Conservation (phyloP, 1,284 basidiomycete species). For the Leccinum solheimii region DNA sequence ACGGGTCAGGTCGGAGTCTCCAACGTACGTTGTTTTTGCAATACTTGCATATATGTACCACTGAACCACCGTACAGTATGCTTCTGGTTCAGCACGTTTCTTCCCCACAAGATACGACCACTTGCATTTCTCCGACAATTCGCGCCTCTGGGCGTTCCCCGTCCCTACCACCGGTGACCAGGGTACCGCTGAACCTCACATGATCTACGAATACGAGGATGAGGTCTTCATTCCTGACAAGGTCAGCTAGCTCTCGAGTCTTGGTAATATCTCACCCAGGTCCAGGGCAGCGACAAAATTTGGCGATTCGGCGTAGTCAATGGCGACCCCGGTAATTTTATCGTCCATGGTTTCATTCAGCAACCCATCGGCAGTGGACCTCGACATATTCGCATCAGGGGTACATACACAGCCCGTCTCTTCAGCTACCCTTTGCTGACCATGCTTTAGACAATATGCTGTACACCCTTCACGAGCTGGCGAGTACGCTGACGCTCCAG, state of each 20-base stretch:
- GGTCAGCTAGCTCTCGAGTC: constrained; percentile 37
- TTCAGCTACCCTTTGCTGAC: not conserved
- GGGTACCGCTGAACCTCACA: constrained; percentile 60
- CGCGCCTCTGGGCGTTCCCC: constrained; percentile 55
- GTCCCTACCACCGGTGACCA: constrained; percentile 34
- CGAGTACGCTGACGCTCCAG: constrained; percentile 65
- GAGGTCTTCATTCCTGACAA: constrained; percentile 68
- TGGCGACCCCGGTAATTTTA: constrained; percentile 43
- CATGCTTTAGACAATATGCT: constrained; percentile 49
- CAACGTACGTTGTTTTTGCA: constrained; percentile 43
- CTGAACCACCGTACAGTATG: constrained; percentile 43
- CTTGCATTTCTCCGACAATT: constrained; percentile 43
- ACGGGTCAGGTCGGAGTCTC: constrained; percentile 59
- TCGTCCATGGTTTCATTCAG: constrained; percentile 60
- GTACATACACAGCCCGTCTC: constrained; percentile 1
- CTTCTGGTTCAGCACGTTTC: constrained; percentile 55
- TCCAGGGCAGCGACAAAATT: constrained; percentile 62
- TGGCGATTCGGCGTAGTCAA: constrained; percentile 53
- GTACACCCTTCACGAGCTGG: constrained; percentile 63
- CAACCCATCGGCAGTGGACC: constrained; percentile 68
- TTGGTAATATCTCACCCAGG: not conserved
- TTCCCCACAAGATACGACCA: constrained; percentile 46
- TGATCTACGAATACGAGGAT: constrained; percentile 51
- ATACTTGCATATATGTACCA: no score
- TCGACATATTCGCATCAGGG: constrained; percentile 17